phyloP scores from a whole-genome alignment of 208 protist species.

The Crithidia thermophila region DNA sequence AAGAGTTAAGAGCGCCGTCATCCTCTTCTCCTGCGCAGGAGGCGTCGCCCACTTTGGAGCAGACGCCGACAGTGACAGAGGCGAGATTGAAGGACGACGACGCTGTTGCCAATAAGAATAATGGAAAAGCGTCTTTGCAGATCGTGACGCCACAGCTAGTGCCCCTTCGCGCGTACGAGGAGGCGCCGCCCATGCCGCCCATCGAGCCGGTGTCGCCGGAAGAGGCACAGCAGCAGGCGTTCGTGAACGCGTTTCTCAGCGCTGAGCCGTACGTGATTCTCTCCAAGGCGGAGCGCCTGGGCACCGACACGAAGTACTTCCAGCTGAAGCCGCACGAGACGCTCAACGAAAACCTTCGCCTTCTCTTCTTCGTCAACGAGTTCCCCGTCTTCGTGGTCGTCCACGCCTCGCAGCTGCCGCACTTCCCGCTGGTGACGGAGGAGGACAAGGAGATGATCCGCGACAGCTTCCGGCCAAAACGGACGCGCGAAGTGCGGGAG shows the following conservation, averaged over 20 bases:
- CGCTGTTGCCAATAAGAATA: neutral
- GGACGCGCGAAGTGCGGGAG: conserved; percentile 22
- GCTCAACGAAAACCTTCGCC: conserved; percentile 76
- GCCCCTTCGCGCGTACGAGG: conserved; percentile 23
- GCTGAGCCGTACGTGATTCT: conserved; percentile 52
- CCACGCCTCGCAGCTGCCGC: conserved; percentile 31
- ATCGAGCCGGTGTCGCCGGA: conserved; percentile 23
- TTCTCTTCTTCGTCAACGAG: conserved; percentile 88
- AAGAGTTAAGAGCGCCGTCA: too few species aligned
- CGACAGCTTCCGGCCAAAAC: conserved; percentile 55
- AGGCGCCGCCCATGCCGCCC: conserved; percentile 15
- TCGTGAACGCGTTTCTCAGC: conserved; percentile 44
- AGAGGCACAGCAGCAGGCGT: conserved; percentile 28
- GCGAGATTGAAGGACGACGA: neutral
- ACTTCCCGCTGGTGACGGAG: conserved; percentile 69
- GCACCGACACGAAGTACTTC: conserved; percentile 66
- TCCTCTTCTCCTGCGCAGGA: neutral
- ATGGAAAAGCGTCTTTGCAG: neutral
- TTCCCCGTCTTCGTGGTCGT: conserved; percentile 84
- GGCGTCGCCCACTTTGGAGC: conserved; percentile 2
- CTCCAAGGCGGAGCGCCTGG: conserved; percentile 70
- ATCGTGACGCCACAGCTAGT: conserved; percentile 8
- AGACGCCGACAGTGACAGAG: too few species aligned
- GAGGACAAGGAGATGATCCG: conserved; percentile 75
- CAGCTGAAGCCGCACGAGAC: conserved; percentile 51